Conservation (phyloP, 768 basidiomycete species). For the Leucocoprinus sp. region DNA sequence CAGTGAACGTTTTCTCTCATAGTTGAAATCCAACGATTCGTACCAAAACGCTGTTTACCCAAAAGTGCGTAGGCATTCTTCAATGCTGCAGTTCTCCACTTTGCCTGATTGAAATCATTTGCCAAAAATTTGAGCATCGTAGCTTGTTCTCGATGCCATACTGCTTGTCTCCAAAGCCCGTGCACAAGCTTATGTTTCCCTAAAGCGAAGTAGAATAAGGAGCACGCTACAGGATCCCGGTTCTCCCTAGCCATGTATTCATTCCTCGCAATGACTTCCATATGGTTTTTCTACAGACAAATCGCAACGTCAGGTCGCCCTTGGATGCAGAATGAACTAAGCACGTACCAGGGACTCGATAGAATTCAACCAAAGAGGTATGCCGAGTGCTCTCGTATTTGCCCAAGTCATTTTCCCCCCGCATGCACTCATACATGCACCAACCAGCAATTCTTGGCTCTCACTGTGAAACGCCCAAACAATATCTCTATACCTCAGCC, state of each 20-base stretch:
- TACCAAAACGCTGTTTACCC: slow-evolving; percentile 87
- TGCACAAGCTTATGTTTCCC: slow-evolving; percentile 89
- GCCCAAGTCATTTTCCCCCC: slow-evolving; percentile 84
- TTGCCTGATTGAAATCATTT: slow-evolving; percentile 77
- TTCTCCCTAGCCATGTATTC: slow-evolving; percentile 84
- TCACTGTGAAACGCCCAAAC: slow-evolving; percentile 97
- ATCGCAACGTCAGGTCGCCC: background rate
- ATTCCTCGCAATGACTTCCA: slow-evolving; percentile 86
- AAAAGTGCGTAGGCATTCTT: slow-evolving; percentile 95
- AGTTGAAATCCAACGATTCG: slow-evolving; percentile 17
- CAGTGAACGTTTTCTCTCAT: background rate
- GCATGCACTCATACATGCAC: slow-evolving; percentile 63
- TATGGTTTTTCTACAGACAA: slow-evolving; percentile 54
- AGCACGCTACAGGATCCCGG: slow-evolving; percentile 85
- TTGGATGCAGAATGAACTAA: background rate
- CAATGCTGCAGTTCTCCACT: slow-evolving; percentile 88
- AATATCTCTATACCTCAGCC: slow-evolving; percentile 90
- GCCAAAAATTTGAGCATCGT: slow-evolving; percentile 87
- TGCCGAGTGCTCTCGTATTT: slow-evolving; percentile 79
- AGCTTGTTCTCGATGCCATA: slow-evolving; percentile 85
- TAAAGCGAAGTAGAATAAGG: slow-evolving; percentile 90
- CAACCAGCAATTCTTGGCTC: slow-evolving; percentile 77
- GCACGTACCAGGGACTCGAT: slow-evolving; percentile 64
- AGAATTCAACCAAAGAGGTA: slow-evolving; percentile 84
- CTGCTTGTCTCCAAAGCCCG: slow-evolving; percentile 92